A percentile compares a stretch with the other conserved stretches of the same genome.
Conservation (phyloP, 805 yeast species). For the Naumovozyma castellii region DNA sequence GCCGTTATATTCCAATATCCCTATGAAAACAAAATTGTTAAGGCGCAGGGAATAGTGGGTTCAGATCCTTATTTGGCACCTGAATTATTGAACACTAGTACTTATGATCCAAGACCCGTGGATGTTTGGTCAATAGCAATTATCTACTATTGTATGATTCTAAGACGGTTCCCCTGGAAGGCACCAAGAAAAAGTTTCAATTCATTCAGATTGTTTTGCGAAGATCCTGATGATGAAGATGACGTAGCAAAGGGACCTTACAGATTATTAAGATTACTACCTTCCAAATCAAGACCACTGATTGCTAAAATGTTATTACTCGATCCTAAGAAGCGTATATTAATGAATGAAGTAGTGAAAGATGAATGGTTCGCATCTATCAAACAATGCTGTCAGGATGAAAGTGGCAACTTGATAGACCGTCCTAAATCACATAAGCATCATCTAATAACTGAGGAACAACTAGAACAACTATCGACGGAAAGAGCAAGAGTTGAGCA, state of each 20-base stretch:
- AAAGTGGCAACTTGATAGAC: conserved; percentile 17
- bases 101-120: conserved; percentile 76
- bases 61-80: conserved; percentile 95
- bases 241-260: conserved; percentile 57
- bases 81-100: conserved; percentile 52
- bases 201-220: conserved; percentile 60
- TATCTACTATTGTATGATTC: conserved; percentile 81
- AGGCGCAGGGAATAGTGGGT: conserved; percentile 83
- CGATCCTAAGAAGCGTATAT: conserved; percentile 47
- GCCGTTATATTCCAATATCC: conserved; percentile 75
- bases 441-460: conserved; percentile 61
- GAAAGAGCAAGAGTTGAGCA: conserved; percentile 24
- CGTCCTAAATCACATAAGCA: conserved; percentile 43
- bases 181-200: conserved; percentile 72
- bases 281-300: conserved; percentile 51
- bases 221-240: conserved; percentile 32
- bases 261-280: conserved; percentile 61
- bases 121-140: conserved; percentile 94
- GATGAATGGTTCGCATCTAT: conserved; percentile 54
- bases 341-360: conserved; percentile 44
- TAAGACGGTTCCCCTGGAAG: conserved; percentile 91
- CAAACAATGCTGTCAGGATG: conserved; percentile 38
- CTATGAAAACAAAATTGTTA: conserved; percentile 44
- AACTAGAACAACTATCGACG: conserved; percentile 36
- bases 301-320: conserved; percentile 58